phyloP scores from a whole-genome alignment of 352 stramenopile genomes.

The Saprolegnia parasitica region DNA sequence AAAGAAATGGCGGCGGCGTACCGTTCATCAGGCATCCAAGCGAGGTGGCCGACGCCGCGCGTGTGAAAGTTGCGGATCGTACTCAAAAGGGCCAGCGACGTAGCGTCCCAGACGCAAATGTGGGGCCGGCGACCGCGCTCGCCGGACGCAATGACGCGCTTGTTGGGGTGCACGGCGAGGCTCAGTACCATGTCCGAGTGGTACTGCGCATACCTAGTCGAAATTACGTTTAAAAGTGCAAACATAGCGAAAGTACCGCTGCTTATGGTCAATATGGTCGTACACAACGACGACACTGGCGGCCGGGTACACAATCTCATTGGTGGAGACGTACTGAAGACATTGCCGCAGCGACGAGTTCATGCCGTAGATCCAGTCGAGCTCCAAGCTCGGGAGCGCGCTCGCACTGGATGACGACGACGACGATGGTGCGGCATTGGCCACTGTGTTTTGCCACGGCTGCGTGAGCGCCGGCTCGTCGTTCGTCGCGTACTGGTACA shows the following conservation, averaged over 20 bases:
- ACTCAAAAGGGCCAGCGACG: constrained; percentile 44
- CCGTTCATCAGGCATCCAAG: constrained; percentile 67
- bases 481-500: constrained; percentile 18
- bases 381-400: constrained; percentile 53
- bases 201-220: constrained; percentile 31
- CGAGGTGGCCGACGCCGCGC: constrained; percentile 55
- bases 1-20: neutral
- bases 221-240: neutral
- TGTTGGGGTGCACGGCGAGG: constrained; percentile 51
- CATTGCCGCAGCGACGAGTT: constrained; percentile 61
- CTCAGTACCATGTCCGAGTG: constrained; percentile 59
- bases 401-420: constrained; percentile 39
- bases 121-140: constrained; percentile 56
- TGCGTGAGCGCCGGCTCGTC: constrained; percentile 34
- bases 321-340: constrained; percentile 56
- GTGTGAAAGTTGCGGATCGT: constrained; percentile 64
- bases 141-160: constrained; percentile 51
- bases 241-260: constrained; percentile 40
- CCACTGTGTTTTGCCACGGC: constrained; percentile 56
- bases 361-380: constrained; percentile 79
- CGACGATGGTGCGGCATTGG: constrained; percentile 49
- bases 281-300: constrained; percentile 62
- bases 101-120: constrained; percentile 62
- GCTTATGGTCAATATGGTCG: constrained; percentile 62
- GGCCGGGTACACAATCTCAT: constrained; percentile 60